A percentile compares a stretch with the other conserved stretches of the same genome.
Conservation (phyloP, 1,284 basidiomycete genomes). For the Malassezia japonica region DNA sequence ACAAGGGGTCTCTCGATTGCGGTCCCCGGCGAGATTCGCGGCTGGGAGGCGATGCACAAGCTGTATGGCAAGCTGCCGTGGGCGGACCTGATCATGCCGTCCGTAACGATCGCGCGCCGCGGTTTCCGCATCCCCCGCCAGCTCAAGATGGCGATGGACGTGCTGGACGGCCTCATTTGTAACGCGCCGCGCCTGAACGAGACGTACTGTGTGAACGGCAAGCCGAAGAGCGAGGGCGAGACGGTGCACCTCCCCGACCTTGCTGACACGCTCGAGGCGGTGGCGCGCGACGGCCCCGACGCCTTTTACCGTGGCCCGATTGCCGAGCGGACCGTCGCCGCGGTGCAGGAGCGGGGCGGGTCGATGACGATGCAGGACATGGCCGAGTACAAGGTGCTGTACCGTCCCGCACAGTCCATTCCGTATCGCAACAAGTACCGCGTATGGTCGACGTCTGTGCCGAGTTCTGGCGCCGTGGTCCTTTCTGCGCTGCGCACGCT, state of each 20-base stretch:
- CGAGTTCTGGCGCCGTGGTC: conserved; percentile 43
- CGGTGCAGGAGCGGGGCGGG: conserved; percentile 61
- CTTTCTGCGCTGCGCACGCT: conserved; percentile 45
- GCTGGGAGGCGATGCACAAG: conserved; percentile 42
- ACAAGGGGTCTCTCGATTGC: conserved; percentile 43
- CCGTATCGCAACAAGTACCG: conserved; percentile 63
- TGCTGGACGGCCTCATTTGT: conserved; percentile 49
- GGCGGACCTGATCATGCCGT: conserved; percentile 37
- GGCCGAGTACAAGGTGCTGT: conserved; percentile 58
- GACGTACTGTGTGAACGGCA: conserved; percentile 38
- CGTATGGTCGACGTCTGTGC: conserved; percentile 65
- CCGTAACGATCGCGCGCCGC: conserved; percentile 34
- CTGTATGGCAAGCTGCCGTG: conserved; percentile 46
- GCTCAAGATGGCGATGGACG: conserved; percentile 26
- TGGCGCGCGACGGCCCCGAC: conserved; percentile 31
- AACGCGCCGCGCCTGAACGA: conserved; percentile 35
- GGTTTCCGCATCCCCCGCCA: conserved; percentile 42
- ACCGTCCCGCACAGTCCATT: conserved; percentile 54
- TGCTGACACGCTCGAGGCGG: conserved; percentile 28
- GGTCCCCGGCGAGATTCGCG: conserved; percentile 47
- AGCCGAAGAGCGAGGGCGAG: conserved; percentile 29
- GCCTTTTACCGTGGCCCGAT: conserved; percentile 58
- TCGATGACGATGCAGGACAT: conserved; percentile 66
- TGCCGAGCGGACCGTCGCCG: conserved; percentile 62
- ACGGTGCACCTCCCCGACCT: conserved; percentile 50